Evolutionary conservation across 1,284 basidiomycete genomes (phyloP).

Genomic region (Moesziomyces sp.): DNA sequence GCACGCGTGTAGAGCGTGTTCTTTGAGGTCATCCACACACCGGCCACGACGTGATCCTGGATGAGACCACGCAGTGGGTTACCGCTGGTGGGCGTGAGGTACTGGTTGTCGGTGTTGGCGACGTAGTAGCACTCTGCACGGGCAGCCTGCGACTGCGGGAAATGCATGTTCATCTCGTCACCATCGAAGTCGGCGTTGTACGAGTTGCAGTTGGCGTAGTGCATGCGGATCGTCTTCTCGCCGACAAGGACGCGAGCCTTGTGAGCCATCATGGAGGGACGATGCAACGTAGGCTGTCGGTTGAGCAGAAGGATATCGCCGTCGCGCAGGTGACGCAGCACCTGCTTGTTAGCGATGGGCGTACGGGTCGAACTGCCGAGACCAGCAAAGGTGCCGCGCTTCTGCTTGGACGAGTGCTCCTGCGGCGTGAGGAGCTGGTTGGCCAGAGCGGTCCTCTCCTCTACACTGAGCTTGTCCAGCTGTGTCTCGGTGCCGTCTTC

Average conservation of each 20-base stretch:
- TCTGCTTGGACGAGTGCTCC: slow-evolving; percentile 72
- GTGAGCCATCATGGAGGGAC: slow-evolving; percentile 99
- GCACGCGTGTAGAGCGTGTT: slow-evolving; percentile 94
- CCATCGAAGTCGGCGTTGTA: slow-evolving; percentile 99
- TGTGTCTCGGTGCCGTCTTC: slow-evolving; percentile 78
- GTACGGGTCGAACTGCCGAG: slow-evolving; percentile 65
- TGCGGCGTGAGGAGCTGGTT: slow-evolving; percentile 95
- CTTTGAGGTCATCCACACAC: slow-evolving; percentile 98
- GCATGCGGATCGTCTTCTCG: slow-evolving; percentile 99
- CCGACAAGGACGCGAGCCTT: slow-evolving; percentile 90
- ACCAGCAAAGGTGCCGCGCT: slow-evolving; percentile 64
- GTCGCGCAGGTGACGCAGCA: slow-evolving; percentile 92
- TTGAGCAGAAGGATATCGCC: slow-evolving; percentile 97
- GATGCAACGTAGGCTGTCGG: slow-evolving; percentile 97
- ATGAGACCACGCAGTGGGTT: slow-evolving; percentile 97
- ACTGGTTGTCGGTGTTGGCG: slow-evolving; percentile 98
- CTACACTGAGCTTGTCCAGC: slow-evolving; percentile 80
- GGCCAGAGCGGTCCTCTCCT: slow-evolving; percentile 91
- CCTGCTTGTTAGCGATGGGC: slow-evolving; percentile 87
- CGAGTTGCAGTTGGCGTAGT: slow-evolving; percentile 99
- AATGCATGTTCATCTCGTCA: slow-evolving; percentile 99
- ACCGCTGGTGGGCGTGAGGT: slow-evolving; percentile 96
- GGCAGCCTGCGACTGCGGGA: slow-evolving; percentile 93
- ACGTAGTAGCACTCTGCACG: slow-evolving; percentile 82
- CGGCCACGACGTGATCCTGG: slow-evolving; percentile 98